phyloP scores from a whole-genome alignment of 257 asterid species.

The Fraxinus cuspidata region DNA sequence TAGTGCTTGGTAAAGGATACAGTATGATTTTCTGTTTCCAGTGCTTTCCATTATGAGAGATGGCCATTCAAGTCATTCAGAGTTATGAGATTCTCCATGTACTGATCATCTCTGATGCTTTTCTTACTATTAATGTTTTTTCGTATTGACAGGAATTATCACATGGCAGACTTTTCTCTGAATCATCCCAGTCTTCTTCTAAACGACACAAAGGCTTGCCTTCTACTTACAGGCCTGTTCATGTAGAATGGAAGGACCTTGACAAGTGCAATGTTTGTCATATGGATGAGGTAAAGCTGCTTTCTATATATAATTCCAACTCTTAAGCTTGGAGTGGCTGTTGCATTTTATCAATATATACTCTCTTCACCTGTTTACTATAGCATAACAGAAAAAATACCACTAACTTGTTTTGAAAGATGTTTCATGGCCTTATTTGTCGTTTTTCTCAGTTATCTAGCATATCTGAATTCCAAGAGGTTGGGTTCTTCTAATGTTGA shows the following conservation, averaged over 20 bases:
- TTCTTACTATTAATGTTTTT: constrained; percentile 21
- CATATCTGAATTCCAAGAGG: constrained; percentile 2
- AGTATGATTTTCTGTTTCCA: background rate
- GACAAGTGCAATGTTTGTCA: constrained; percentile 98
- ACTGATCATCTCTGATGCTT: constrained; percentile 18
- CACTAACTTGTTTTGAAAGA: constrained; percentile 13
- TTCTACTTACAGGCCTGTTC: constrained; percentile 74
- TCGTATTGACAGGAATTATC: constrained; percentile 69
- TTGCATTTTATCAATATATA: constrained; percentile 22
- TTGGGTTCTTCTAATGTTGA: constrained; percentile 29
- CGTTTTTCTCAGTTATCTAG: constrained; percentile 8
- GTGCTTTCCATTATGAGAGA: background rate
- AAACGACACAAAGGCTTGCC: constrained; percentile 51
- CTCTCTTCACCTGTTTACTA: constrained; percentile 15
- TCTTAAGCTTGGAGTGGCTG: constrained; percentile 23
- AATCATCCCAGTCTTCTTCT: constrained; percentile 49
- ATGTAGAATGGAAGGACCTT: constrained; percentile 93
- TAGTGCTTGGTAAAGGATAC: background rate
- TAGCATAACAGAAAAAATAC: constrained; percentile 9
- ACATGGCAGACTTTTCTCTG: constrained; percentile 45
- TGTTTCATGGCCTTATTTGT: constrained; percentile 3
- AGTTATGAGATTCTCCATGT: background rate
- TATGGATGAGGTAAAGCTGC: constrained; percentile 86
- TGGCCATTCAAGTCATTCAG: background rate
- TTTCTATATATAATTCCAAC: constrained; percentile 17